Evolutionary conservation across 306 rosid genomes (phyloP).

Genomic region (Canavalia ensiformis): DNA sequence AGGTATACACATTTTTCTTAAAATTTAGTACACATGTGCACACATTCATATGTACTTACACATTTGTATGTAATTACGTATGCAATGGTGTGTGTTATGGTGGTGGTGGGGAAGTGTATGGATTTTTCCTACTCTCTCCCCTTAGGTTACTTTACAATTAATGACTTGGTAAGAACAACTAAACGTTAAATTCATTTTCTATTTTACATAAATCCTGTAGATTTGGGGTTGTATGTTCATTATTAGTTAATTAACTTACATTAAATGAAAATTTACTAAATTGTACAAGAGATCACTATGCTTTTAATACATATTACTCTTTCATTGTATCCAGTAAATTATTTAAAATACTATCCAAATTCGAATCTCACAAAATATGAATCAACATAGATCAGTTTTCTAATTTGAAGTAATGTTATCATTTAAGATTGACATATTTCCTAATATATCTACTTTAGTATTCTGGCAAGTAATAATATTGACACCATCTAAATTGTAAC

Average conservation of each 20-base stretch:
- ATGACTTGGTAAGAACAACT: slow-evolving; percentile 17
- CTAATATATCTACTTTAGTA: background rate
- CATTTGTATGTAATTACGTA: too few relatives aligned
- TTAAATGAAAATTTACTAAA: background rate
- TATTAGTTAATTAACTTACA: background rate
- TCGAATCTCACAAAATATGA: background rate
- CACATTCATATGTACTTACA: background rate
- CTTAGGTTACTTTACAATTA: background rate
- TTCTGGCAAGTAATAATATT: background rate
- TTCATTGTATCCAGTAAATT: background rate
- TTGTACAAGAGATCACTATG: background rate
- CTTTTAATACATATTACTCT: background rate
- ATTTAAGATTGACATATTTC: background rate
- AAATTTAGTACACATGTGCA: background rate
- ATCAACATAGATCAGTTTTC: slow-evolving; percentile 4
- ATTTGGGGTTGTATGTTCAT: background rate
- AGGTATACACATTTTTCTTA: background rate
- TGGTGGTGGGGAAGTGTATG: background rate
- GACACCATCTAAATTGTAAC: background rate
- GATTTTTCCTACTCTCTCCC: background rate
- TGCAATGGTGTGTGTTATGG: too few relatives aligned
- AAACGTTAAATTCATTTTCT: slow-evolving; percentile 9
- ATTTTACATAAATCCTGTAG: background rate
- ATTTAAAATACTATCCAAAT: background rate
- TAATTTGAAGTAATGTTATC: background rate